Evolutionary conservation across 176 grass and related monocot genomes (phyloP).

Genomic region (Panicum miliaceum): DNA sequence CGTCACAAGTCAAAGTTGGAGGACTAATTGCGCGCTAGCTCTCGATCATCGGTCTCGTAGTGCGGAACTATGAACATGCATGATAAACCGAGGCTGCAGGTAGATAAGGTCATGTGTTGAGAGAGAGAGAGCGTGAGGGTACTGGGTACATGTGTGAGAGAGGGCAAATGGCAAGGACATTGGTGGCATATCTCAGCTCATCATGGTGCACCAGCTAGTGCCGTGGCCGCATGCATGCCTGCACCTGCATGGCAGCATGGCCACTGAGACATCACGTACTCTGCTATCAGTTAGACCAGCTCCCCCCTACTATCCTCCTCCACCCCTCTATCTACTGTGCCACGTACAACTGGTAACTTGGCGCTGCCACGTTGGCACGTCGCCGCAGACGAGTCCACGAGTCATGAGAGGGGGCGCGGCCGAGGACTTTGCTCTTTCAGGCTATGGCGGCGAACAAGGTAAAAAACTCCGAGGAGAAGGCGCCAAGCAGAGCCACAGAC

Average conservation of each 20-base stretch:
- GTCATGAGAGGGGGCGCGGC: too few species aligned
- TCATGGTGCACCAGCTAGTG: slow-evolving; percentile 15
- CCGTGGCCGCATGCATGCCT: slow-evolving; percentile 5
- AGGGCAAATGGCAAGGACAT: neutral
- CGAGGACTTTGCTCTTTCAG: neutral
- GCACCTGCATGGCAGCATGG: neutral
- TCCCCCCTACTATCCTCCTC: neutral
- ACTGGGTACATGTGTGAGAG: neutral
- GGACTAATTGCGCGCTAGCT: neutral
- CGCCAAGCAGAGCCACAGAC: neutral
- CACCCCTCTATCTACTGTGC: neutral
- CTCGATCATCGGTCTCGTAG: neutral
- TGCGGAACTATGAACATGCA: neutral
- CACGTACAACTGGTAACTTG: neutral
- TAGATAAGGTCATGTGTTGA: neutral
- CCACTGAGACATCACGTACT: neutral
- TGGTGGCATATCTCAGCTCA: slow-evolving; percentile 27
- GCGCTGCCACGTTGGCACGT: neutral
- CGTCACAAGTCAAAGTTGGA: neutral
- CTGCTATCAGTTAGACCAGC: slow-evolving; percentile 16
- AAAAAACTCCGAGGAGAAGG: neutral
- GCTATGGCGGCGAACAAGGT: neutral
- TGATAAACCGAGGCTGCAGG: neutral
- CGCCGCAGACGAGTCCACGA: too few species aligned
- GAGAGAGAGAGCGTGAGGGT: neutral